A percentile compares a stretch with the other conserved stretches of the same genome.
These are phyloP conservation scores for Hortiboletus campestris DNA, from an alignment of 768 basidiomycete species.

Conservation along the genomic window DNA sequence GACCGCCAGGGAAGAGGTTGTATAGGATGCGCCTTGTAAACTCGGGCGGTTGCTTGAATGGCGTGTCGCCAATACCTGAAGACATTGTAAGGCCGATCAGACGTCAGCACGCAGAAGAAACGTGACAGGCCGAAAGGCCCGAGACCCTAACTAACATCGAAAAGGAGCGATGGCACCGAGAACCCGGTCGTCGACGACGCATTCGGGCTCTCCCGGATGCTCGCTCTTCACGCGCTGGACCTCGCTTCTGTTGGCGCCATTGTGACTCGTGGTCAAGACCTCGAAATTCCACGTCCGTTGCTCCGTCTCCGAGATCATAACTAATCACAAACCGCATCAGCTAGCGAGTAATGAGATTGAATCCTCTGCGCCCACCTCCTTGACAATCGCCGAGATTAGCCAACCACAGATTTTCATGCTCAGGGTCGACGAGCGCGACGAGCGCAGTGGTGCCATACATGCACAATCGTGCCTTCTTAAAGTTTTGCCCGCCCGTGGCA, in stretches of 20 bases:
- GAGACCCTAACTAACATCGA: conserved; percentile 53
- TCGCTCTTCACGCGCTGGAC: conserved; percentile 58
- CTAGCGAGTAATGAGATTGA: not conserved
- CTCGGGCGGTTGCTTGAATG: conserved; percentile 70
- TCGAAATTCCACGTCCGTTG: conserved; percentile 58
- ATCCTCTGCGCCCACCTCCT: conserved; percentile 49
- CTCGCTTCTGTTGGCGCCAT: conserved; percentile 67
- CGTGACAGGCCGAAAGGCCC: conserved; percentile 1
- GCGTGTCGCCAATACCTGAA: conserved; percentile 65
- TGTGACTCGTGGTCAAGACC: conserved; percentile 63
- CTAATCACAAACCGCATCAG: conserved; percentile 32
- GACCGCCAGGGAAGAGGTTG: conserved; percentile 61
- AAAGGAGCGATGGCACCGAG: conserved; percentile 78
- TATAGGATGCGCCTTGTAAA: conserved; percentile 67
- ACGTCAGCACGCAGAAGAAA: conserved; percentile 8
- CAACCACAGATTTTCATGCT: conserved; percentile 68
- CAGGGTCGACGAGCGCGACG: conserved; percentile 69
- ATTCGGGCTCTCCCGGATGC: conserved; percentile 71
- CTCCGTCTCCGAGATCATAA: conserved; percentile 49
- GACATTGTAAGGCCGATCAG: conserved; percentile 8
- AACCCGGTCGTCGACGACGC: conserved; percentile 62
- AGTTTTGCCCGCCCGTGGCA: conserved; percentile 53
- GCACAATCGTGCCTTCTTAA: conserved; percentile 63
- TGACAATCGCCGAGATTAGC: conserved; percentile 82
- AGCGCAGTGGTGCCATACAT: conserved; percentile 82